Evolutionary conservation across 1,139 yeast genomes (phyloP).

Genomic region (Hyphopichia wangnamkhiaoensis): DNA sequence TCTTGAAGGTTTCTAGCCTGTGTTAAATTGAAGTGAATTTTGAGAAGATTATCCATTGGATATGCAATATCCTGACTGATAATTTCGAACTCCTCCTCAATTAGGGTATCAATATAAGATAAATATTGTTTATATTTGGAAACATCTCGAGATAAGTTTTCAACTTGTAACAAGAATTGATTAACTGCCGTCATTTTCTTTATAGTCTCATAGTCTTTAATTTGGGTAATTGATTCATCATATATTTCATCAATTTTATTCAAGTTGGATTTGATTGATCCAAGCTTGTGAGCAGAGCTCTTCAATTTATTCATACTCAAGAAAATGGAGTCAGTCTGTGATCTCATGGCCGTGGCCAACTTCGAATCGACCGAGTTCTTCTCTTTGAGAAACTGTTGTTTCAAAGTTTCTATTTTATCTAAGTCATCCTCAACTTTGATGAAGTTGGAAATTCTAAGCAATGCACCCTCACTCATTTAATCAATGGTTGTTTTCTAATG

Average conservation of each 20-base stretch:
- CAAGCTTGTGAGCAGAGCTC: slow-evolving; percentile 40
- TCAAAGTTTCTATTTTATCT: slow-evolving; percentile 52
- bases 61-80: slow-evolving; percentile 52
- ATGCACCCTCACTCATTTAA: slow-evolving; percentile 44
- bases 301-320: slow-evolving; percentile 39
- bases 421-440: slow-evolving; percentile 58
- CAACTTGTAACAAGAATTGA: slow-evolving; percentile 72
- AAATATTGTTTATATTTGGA: slow-evolving; percentile 55
- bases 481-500: neutral
- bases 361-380: slow-evolving; percentile 73
- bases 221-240: slow-evolving; percentile 51
- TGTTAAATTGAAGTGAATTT: slow-evolving; percentile 69
- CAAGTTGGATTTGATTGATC: slow-evolving; percentile 54
- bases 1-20: slow-evolving; percentile 79
- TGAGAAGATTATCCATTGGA: slow-evolving; percentile 60
- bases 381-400: slow-evolving; percentile 66
- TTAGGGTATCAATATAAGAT: slow-evolving; percentile 49
- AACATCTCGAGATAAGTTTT: slow-evolving; percentile 64
- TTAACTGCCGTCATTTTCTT: slow-evolving; percentile 65
- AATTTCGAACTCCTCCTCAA: slow-evolving; percentile 55
- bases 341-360: slow-evolving; percentile 61
- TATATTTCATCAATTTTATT: slow-evolving; percentile 59
- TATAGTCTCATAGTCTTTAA: slow-evolving; percentile 59
- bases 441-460: slow-evolving; percentile 45
- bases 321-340: slow-evolving; percentile 57